Evolutionary conservation across 306 rosid genomes (phyloP).

Genomic region (Gynostemma pentaphyllum): DNA sequence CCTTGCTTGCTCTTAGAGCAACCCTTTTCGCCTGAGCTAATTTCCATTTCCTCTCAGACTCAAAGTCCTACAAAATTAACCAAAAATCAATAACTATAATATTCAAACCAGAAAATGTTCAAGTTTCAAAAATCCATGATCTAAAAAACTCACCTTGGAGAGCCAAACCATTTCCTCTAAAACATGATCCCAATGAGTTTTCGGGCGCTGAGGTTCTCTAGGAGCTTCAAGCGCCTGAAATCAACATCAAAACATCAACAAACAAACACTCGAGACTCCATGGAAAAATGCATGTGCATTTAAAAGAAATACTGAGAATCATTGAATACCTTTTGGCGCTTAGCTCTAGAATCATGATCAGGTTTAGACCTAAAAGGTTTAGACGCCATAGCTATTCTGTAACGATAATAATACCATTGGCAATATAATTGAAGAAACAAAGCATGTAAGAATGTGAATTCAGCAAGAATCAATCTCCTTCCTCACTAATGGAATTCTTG

Average conservation of each 20-base stretch:
- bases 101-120: neutral
- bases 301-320: too few relatives aligned
- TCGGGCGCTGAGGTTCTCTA: constrained; percentile 73
- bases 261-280: neutral
- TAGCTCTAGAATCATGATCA: too few relatives aligned
- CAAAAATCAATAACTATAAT: neutral
- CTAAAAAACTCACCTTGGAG: constrained; percentile 53
- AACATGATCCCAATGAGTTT: constrained; percentile 99
- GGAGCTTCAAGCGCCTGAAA: constrained; percentile 84
- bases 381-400: too few relatives aligned
- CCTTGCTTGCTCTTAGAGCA: constrained; percentile 90
- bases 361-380: too few relatives aligned
- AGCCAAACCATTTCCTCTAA: constrained; percentile 98
- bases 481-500: too few relatives aligned
- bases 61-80: constrained; percentile 57
- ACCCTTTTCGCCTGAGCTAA: constrained; percentile 87
- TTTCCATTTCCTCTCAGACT: constrained; percentile 98
- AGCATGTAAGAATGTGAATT: too few relatives aligned
- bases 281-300: neutral
- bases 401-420: too few relatives aligned
- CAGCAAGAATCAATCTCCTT: too few relatives aligned
- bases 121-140: constrained; percentile 16
- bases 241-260: constrained; percentile 14
- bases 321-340: too few relatives aligned
- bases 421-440: too few relatives aligned